phyloP scores from a whole-genome alignment of 75 land plant genomes.

The Gnetum montanum region DNA sequence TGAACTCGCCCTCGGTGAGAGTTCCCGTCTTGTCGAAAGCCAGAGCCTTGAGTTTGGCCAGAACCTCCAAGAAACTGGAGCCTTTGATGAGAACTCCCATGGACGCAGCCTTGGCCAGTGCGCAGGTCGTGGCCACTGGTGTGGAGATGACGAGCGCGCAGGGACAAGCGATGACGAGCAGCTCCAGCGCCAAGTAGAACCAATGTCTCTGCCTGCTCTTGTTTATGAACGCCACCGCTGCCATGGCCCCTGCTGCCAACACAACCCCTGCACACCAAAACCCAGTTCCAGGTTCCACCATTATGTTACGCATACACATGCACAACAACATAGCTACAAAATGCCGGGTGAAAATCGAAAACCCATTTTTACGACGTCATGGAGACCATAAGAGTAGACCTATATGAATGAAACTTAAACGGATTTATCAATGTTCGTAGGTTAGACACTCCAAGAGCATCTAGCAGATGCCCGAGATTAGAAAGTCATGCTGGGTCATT shows the following conservation, averaged over 20 bases:
- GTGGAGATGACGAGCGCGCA: slow-evolving; percentile 91
- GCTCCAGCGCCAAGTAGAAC: slow-evolving; percentile 70
- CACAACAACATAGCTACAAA: no score
- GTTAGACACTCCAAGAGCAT: no score
- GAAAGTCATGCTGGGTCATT: no score
- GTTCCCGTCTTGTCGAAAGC: slow-evolving; percentile 99
- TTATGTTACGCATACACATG: no score
- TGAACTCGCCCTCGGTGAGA: slow-evolving; percentile 75
- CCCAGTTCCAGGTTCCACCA: no score
- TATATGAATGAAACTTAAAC: no score
- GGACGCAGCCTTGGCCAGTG: slow-evolving; percentile 59
- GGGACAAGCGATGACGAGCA: slow-evolving; percentile 88
- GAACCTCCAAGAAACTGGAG: slow-evolving; percentile 64
- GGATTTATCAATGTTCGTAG: no score
- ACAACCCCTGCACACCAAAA: slow-evolving; percentile 33
- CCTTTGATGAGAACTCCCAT: slow-evolving; percentile 76
- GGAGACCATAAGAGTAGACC: no score
- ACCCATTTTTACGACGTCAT: no score
- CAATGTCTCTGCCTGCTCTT: slow-evolving; percentile 29
- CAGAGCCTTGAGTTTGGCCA: slow-evolving; percentile 48
- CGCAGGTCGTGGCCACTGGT: slow-evolving; percentile 81
- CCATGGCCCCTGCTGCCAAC: slow-evolving; percentile 36
- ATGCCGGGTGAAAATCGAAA: no score
- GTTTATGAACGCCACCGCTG: slow-evolving; percentile 46
- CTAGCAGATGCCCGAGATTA: no score